phyloP scores from a whole-genome alignment of 495 filamentous ascomycete genomes.

The Hyphodiscus hymeniophilus region DNA sequence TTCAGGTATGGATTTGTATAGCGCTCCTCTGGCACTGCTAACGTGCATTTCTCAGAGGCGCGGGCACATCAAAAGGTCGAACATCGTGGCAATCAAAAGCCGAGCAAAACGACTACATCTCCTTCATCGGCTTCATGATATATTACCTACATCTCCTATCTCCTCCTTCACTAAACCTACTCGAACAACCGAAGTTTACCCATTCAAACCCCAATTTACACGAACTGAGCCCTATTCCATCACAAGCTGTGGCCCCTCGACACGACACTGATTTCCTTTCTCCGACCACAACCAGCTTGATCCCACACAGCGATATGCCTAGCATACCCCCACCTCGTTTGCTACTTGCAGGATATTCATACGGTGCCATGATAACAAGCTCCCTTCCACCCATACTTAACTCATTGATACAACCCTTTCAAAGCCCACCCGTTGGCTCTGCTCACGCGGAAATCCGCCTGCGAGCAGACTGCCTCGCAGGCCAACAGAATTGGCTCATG shows the following conservation, averaged over 20 bases:
- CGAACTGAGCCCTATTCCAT: slow-evolving; percentile 16
- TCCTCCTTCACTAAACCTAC: slow-evolving; percentile 6
- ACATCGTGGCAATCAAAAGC: slow-evolving; percentile 81
- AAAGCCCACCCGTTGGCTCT: slow-evolving; percentile 37
- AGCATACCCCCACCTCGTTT: slow-evolving; percentile 23
- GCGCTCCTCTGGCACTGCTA: neutral
- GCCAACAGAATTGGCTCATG: slow-evolving; percentile 41
- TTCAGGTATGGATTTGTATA: slow-evolving; percentile 54
- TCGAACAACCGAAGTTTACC: slow-evolving; percentile 1
- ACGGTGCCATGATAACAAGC: slow-evolving; percentile 73
- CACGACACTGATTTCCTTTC: neutral
- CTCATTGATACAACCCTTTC: slow-evolving; percentile 51
- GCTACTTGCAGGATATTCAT: slow-evolving; percentile 81
- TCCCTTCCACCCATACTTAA: slow-evolving; percentile 53
- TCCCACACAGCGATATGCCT: neutral
- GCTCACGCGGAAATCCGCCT: slow-evolving; percentile 56
- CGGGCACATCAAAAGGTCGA: slow-evolving; percentile 59
- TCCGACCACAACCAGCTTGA: neutral
- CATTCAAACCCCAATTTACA: slow-evolving; percentile 10
- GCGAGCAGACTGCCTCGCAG: slow-evolving; percentile 54
- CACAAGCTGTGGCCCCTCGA: slow-evolving; percentile 14
- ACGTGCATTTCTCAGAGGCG: slow-evolving; percentile 52
- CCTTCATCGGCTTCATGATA: slow-evolving; percentile 68
- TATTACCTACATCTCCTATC: slow-evolving; percentile 53
- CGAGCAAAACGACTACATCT: slow-evolving; percentile 73